These are phyloP conservation scores for Trapa incisa DNA, from an alignment of 345 rosid genomes.

Conservation along the genomic window DNA sequence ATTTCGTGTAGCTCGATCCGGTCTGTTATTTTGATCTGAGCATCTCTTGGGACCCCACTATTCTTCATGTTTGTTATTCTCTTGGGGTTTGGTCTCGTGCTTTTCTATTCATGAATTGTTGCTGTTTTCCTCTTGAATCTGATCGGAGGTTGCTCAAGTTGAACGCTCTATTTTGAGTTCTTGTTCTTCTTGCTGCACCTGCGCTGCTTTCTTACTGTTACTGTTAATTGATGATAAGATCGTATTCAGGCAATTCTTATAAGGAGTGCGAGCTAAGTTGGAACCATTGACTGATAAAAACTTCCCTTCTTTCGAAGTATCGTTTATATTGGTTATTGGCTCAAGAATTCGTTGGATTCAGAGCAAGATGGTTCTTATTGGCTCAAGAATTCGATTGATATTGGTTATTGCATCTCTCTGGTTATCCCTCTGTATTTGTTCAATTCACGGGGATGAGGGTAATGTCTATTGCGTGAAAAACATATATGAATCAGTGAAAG, in stretches of 20 bases:
- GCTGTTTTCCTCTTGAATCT: not conserved
- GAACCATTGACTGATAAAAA: not conserved
- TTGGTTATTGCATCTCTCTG: conserved; percentile 13
- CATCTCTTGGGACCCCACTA: not conserved
- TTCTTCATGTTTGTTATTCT: not conserved
- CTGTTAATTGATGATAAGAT: not conserved
- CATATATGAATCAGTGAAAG: conserved; percentile 25
- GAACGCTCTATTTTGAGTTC: not conserved
- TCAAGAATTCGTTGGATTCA: not conserved
- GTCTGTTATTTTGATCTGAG: not conserved
- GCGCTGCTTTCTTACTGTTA: not conserved
- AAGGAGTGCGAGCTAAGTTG: not conserved
- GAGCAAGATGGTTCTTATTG: not conserved
- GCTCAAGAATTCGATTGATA: not conserved
- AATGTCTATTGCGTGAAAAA: conserved; percentile 45
- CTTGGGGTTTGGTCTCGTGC: not conserved
- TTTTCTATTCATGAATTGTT: not conserved
- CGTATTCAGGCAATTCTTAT: not conserved
- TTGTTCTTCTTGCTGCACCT: not conserved
- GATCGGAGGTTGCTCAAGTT: not conserved
- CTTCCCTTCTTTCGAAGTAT: not conserved
- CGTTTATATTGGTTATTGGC: too few species aligned
- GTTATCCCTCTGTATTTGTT: conserved; percentile 23
- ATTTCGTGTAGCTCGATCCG: not conserved
- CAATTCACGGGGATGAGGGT: conserved; percentile 23